These are phyloP conservation scores for Chaetomiaceae sp. DNA, from an alignment of 2,329 filamentous ascomycete species.

Conservation along the genomic window DNA sequence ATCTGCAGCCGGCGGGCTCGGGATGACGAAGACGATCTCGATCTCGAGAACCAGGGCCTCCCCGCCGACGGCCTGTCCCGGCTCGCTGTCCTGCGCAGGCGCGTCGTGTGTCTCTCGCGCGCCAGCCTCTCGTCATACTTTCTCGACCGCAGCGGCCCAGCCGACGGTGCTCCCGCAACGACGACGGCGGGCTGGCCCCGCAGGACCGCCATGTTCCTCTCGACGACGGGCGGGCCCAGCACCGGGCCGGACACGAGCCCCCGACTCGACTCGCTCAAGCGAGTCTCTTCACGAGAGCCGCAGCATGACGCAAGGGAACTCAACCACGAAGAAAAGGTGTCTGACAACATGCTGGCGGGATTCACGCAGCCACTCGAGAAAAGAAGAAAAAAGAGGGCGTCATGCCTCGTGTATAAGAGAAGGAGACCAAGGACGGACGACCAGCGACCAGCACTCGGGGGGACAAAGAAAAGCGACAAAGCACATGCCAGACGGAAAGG, in stretches of 20 bases:
- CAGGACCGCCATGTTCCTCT: constrained; percentile 29
- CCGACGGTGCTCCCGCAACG: constrained; percentile 29
- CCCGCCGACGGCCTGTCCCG: constrained; percentile 33
- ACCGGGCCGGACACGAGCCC: background rate
- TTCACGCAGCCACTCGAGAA: constrained; percentile 22
- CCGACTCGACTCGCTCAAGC: constrained; percentile 28
- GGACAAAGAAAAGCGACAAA: constrained; percentile 17
- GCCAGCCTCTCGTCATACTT: constrained; percentile 31
- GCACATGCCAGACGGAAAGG: constrained; percentile 8
- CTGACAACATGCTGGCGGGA: constrained; percentile 37
- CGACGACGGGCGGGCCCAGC: constrained; percentile 20
- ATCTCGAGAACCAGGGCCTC: constrained; percentile 42
- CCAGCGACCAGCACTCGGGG: constrained; percentile 28
- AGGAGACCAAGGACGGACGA: constrained; percentile 24
- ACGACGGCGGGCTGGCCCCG: constrained; percentile 31
- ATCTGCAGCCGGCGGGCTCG: constrained; percentile 50
- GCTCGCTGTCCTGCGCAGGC: constrained; percentile 16
- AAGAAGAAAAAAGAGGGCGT: constrained; percentile 15
- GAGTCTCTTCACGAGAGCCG: constrained; percentile 36
- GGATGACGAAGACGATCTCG: constrained; percentile 37
- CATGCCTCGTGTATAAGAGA: constrained; percentile 15
- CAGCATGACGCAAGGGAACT: constrained; percentile 45
- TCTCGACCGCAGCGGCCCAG: constrained; percentile 24
- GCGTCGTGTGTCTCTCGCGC: constrained; percentile 24
- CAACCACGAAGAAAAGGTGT: constrained; percentile 44